A percentile compares a stretch with the other conserved stretches of the same genome.
Conservation (phyloP, 2,329 filamentous ascomycete genomes). For the Purpureocillium lavendulum region DNA sequence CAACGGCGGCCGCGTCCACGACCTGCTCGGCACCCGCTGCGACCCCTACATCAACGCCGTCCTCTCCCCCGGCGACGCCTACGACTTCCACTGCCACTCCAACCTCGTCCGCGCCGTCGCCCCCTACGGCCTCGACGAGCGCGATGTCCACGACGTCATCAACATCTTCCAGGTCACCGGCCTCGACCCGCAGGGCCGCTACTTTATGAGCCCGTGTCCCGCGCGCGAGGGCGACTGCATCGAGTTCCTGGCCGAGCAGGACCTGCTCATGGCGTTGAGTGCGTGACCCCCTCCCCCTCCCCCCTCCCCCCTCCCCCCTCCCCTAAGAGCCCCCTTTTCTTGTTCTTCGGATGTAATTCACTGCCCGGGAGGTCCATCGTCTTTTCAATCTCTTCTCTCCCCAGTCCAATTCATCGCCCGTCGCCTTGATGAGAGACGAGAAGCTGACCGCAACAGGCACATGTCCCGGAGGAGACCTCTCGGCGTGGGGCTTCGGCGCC, state of each 20-base stretch:
- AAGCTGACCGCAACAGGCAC: conserved; percentile 34
- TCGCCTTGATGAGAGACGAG: too few relatives aligned
- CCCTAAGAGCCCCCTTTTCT: too few relatives aligned
- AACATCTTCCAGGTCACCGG: conserved; percentile 85
- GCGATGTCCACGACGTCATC: conserved; percentile 75
- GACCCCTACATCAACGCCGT: conserved; percentile 77
- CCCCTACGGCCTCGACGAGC: conserved; percentile 59
- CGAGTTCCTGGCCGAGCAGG: conserved; percentile 74
- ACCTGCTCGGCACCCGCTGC: conserved; percentile 74
- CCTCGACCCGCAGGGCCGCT: conserved; percentile 60
- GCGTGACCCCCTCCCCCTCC: conserved; percentile 10
- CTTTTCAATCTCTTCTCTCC: background rate
- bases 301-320: too few relatives aligned
- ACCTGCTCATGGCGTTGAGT: conserved; percentile 56
- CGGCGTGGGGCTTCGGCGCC: conserved; percentile 71
- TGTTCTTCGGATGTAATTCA: too few relatives aligned
- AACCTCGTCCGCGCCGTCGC: conserved; percentile 69
- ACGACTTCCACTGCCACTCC: conserved; percentile 78
- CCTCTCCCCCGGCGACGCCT: conserved; percentile 54
- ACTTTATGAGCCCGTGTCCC: conserved; percentile 64
- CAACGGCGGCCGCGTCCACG: conserved; percentile 63
- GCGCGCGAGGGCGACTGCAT: conserved; percentile 50
- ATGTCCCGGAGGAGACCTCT: conserved; percentile 75
- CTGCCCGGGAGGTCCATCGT: too few relatives aligned
- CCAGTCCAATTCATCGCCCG: background rate